phyloP scores from a whole-genome alignment of 2,329 filamentous ascomycete species.

The Microdochium trichocladiopsis region DNA sequence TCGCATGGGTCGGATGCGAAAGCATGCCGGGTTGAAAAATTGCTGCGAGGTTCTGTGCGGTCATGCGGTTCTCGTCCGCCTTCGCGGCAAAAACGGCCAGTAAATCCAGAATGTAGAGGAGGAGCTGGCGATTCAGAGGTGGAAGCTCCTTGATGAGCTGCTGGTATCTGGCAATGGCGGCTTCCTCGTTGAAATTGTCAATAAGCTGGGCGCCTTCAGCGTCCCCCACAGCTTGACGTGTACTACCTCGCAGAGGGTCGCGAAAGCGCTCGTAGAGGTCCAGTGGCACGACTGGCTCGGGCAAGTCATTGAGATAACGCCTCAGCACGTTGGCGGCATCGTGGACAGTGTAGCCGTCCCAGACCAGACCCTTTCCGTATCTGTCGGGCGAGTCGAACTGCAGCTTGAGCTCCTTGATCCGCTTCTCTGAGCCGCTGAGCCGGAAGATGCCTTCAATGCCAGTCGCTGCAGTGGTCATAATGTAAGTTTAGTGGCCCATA shows the following conservation, averaged over 20 bases:
- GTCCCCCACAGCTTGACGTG: conserved; percentile 65
- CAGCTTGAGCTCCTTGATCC: conserved; percentile 91
- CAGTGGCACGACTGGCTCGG: conserved; percentile 91
- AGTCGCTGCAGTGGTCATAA: conserved; percentile 55
- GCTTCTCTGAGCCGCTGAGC: conserved; percentile 90
- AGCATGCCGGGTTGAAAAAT: conserved; percentile 97
- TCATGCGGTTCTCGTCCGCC: conserved; percentile 95
- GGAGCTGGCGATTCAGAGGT: conserved; percentile 83
- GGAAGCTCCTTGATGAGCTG: conserved; percentile 87
- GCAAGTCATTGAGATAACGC: conserved; percentile 91
- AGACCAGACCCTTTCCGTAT: conserved; percentile 94
- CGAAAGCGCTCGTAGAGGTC: conserved; percentile 90
- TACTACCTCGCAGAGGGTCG: conserved; percentile 67
- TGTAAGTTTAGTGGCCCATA: conserved; percentile 15
- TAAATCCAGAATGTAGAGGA: conserved; percentile 92
- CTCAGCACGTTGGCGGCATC: conserved; percentile 95
- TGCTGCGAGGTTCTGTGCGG: conserved; percentile 83
- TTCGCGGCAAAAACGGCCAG: conserved; percentile 97
- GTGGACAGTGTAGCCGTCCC: conserved; percentile 96
- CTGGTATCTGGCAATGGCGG: conserved; percentile 79
- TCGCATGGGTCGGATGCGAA: conserved; percentile 88
- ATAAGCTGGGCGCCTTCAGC: conserved; percentile 63
- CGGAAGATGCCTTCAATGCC: conserved; percentile 95
- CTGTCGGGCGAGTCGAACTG: conserved; percentile 91
- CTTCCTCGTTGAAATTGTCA: conserved; percentile 65